phyloP scores from a whole-genome alignment of 2,329 filamentous ascomycete genomes.

The Ascomycota sp. region DNA sequence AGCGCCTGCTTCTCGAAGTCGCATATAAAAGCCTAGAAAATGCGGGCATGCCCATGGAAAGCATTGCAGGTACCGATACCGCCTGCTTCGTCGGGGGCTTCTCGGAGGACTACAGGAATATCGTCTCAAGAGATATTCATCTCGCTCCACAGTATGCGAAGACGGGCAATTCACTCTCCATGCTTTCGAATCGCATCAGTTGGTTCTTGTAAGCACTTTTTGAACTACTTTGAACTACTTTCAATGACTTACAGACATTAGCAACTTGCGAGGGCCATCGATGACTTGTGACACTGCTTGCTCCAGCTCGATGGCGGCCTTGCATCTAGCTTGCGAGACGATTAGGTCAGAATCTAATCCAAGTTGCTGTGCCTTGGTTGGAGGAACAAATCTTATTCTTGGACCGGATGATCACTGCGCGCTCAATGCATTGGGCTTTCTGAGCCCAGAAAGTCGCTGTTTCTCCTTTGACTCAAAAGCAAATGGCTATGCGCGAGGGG shows the following conservation, averaged over 20 bases:
- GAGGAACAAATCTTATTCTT: not conserved
- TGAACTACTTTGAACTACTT: not conserved
- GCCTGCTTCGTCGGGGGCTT: not conserved
- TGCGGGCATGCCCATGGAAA: not conserved
- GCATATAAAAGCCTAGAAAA: not conserved
- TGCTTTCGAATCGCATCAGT: conserved; percentile 4
- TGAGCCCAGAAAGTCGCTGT: not conserved
- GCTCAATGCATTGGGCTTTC: not conserved
- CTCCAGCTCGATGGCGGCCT: not conserved
- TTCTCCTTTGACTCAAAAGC: not conserved
- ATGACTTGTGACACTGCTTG: not conserved
- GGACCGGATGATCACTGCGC: not conserved
- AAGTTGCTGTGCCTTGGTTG: not conserved
- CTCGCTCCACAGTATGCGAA: not conserved
- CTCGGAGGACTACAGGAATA: not conserved
- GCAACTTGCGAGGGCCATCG: not conserved
- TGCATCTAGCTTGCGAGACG: not conserved
- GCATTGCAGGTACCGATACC: not conserved
- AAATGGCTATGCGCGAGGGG: not conserved
- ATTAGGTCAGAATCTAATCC: not conserved
- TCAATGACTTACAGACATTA: not conserved
- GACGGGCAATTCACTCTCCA: not conserved
- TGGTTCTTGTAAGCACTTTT: conserved; percentile 12
- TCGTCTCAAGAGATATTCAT: not conserved
- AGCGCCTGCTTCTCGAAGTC: not conserved